A percentile compares a stretch with the other conserved stretches of the same genome.
Evolutionary conservation across 1,284 basidiomycete species (phyloP).

Genomic region (Athelia sp.): DNA sequence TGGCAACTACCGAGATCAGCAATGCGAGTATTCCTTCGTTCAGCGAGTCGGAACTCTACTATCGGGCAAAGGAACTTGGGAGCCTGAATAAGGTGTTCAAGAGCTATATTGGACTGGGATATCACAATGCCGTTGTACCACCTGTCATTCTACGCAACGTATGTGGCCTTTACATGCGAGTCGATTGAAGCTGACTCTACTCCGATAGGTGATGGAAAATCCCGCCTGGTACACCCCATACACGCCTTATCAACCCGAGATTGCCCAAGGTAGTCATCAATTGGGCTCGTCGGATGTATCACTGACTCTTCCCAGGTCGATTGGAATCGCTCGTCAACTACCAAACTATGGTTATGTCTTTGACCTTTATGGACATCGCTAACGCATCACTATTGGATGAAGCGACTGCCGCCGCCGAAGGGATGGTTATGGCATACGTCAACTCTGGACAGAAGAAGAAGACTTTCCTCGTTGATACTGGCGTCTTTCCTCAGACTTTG

Average conservation of each 20-base stretch:
- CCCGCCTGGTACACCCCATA: conserved; percentile 99
- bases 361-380: conserved; percentile 93
- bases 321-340: conserved; percentile 96
- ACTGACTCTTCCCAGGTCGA: conserved; percentile 51
- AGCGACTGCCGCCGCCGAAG: conserved; percentile 91
- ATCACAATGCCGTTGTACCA: conserved; percentile 91
- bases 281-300: conserved; percentile 11
- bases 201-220: conserved; percentile 84
- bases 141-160: conserved; percentile 93
- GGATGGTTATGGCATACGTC: conserved; percentile 82
- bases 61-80: conserved; percentile 75
- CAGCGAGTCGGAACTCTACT: conserved; percentile 84
- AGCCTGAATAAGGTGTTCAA: conserved; percentile 78
- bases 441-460: conserved; percentile 68
- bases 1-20: conserved; percentile 57
- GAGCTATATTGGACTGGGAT: conserved; percentile 98
- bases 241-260: conserved; percentile 92
- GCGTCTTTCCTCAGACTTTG: conserved; percentile 83
- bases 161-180: too few species aligned
- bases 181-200: neutral
- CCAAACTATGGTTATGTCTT: conserved; percentile 94
- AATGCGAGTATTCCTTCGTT: conserved; percentile 69
- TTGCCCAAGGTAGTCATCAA: conserved; percentile 71
- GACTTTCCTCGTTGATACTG: conserved; percentile 80
- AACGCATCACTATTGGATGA: conserved; percentile 92